A percentile compares a stretch with the other conserved stretches of the same genome.
phyloP scores from a whole-genome alignment of 495 filamentous ascomycete genomes.

The Darksidea phi region DNA sequence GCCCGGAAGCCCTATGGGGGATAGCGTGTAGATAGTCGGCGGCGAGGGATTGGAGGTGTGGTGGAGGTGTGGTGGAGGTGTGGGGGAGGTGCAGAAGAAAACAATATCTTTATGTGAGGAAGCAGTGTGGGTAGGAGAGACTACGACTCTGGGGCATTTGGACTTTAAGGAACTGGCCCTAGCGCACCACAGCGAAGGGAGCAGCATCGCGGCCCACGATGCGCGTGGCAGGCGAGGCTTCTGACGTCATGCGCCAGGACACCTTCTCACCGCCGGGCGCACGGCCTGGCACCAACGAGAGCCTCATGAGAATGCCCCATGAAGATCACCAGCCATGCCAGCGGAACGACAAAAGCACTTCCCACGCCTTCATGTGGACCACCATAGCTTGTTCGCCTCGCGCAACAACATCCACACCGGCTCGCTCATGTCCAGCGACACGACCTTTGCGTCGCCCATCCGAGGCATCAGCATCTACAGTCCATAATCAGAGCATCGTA shows the following conservation, averaged over 20 bases:
- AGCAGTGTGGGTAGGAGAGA: not conserved
- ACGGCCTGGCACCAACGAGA: slow-evolving; percentile 5
- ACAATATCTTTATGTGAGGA: not conserved
- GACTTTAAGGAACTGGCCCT: slow-evolving; percentile 15
- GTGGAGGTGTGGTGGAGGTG: not conserved
- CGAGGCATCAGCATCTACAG: too few species aligned
- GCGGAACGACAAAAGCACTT: slow-evolving; percentile 14
- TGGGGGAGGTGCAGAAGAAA: too few species aligned
- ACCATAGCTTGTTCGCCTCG: too few species aligned
- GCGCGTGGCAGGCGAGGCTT: not conserved
- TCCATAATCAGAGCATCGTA: too few species aligned
- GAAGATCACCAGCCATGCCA: not conserved
- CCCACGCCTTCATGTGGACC: too few species aligned
- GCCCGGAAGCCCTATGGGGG: slow-evolving; percentile 15
- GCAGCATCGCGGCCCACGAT: not conserved
- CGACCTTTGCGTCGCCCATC: too few species aligned
- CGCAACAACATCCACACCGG: too few species aligned
- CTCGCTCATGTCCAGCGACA: too few species aligned
- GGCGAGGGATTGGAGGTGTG: not conserved
- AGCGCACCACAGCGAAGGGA: not conserved
- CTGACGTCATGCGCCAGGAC: not conserved
- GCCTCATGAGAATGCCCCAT: slow-evolving; percentile 7
- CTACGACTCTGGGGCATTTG: not conserved
- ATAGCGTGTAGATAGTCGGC: slow-evolving; percentile 8
- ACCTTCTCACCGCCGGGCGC: not conserved